Evolutionary conservation across 805 yeast genomes (phyloP).

Genomic region (Nakazawaea siamensis): DNA sequence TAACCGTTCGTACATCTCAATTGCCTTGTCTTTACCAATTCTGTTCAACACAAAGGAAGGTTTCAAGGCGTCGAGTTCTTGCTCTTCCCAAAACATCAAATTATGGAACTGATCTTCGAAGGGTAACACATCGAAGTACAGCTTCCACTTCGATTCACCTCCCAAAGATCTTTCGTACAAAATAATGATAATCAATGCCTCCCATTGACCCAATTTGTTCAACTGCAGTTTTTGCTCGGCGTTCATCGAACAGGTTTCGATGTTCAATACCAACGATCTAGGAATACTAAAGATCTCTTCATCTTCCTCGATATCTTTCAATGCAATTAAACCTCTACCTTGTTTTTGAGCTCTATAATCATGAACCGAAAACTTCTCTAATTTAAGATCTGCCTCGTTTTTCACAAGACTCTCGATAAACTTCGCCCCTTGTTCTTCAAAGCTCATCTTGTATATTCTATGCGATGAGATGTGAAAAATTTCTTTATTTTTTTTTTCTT

Average conservation of each 20-base stretch:
- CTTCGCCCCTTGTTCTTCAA: constrained; percentile 24
- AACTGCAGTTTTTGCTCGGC: constrained; percentile 27
- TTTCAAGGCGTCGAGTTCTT: constrained; percentile 43
- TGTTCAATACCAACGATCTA: constrained; percentile 43
- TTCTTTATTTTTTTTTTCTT: neutral
- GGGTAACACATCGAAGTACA: constrained; percentile 72
- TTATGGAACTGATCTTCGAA: constrained; percentile 38
- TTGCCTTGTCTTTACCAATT: constrained; percentile 65
- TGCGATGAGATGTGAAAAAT: neutral
- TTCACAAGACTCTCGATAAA: constrained; percentile 38
- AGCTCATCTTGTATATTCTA: constrained; percentile 9
- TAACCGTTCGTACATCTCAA: constrained; percentile 43
- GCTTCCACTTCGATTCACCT: constrained; percentile 49
- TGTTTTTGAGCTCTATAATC: constrained; percentile 54
- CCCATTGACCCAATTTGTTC: constrained; percentile 59
- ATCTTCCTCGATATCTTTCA: constrained; percentile 46
- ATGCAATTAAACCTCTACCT: constrained; percentile 76
- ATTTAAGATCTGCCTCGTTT: constrained; percentile 38
- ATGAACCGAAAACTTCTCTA: constrained; percentile 42
- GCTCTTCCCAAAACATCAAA: constrained; percentile 72
- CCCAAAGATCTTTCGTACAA: constrained; percentile 49
- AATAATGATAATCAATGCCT: constrained; percentile 60
- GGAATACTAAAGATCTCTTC: constrained; percentile 71
- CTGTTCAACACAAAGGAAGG: constrained; percentile 70
- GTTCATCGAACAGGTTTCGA: constrained; percentile 45